Conservation (phyloP, 306 rosid genomes). For the Glycine soja region DNA sequence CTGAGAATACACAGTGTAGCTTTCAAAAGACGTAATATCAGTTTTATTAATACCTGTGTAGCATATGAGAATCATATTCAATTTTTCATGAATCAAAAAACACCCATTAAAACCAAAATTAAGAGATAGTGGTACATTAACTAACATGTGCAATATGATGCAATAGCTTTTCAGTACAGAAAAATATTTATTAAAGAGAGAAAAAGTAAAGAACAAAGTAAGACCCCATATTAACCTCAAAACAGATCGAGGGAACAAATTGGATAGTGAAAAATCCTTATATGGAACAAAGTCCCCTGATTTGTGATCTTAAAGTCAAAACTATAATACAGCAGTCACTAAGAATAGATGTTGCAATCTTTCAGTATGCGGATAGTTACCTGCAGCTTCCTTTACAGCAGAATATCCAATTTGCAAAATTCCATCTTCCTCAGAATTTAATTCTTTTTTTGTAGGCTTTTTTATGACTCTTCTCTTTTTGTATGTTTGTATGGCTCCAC, state of each 20-base stretch:
- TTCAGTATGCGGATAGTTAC: slow-evolving; percentile 50
- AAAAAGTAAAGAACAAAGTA: background rate
- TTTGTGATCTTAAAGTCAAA: slow-evolving; percentile 27
- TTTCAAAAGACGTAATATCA: slow-evolving; percentile 63
- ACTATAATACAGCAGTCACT: background rate
- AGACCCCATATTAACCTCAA: slow-evolving; percentile 16
- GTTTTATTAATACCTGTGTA: slow-evolving; percentile 62
- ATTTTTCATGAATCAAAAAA: slow-evolving; percentile 34
- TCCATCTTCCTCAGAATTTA: slow-evolving; percentile 50
- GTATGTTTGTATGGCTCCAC: slow-evolving; percentile 36
- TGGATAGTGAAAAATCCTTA: slow-evolving; percentile 16
- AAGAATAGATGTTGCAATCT: slow-evolving; percentile 24
- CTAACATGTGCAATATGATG: slow-evolving; percentile 40
- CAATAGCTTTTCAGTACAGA: slow-evolving; percentile 13
- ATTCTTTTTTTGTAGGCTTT: slow-evolving; percentile 54
- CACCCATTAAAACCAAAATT: slow-evolving; percentile 6
- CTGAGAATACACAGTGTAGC: slow-evolving; percentile 65
- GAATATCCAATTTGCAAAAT: slow-evolving; percentile 69
- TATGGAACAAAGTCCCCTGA: slow-evolving; percentile 2
- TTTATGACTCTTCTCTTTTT: slow-evolving; percentile 56
- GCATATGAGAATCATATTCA: slow-evolving; percentile 38
- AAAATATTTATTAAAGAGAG: background rate
- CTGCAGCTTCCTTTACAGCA: slow-evolving; percentile 72
- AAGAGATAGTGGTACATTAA: slow-evolving; percentile 25
- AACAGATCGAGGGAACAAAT: slow-evolving; percentile 17